Conservation (phyloP, 2,329 filamentous ascomycete genomes). For the Bipolaris cookei region DNA sequence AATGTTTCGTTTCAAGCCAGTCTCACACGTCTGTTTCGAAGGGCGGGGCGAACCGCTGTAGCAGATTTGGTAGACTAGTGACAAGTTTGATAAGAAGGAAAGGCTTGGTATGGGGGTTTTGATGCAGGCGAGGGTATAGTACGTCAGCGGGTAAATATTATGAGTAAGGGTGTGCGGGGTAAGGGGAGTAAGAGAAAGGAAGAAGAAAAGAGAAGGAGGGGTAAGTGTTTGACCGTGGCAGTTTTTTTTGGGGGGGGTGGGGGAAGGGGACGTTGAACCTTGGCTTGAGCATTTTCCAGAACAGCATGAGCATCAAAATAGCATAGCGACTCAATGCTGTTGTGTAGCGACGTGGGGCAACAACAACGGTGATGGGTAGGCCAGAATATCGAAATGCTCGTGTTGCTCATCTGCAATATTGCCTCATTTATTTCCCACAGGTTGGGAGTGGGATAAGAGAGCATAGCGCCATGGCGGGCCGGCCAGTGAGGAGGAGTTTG, state of each 20-base stretch:
- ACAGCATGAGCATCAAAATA: not conserved
- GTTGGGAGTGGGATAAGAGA: slow-evolving; percentile 2
- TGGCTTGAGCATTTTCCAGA: not conserved
- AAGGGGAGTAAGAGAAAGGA: not conserved
- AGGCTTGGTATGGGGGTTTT: slow-evolving; percentile 17
- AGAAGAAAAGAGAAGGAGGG: not conserved
- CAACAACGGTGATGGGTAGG: too few species aligned
- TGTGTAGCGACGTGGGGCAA: too few species aligned
- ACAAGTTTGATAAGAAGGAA: slow-evolving; percentile 29
- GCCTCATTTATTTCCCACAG: slow-evolving; percentile 13
- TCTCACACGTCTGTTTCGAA: slow-evolving; percentile 21
- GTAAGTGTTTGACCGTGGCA: not conserved
- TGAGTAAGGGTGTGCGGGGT: not conserved
- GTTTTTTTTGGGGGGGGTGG: too few species aligned
- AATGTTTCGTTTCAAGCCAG: slow-evolving; percentile 26
- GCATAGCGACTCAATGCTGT: too few species aligned
- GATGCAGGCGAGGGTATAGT: slow-evolving; percentile 14
- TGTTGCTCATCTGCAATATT: slow-evolving; percentile 11
- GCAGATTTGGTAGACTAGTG: slow-evolving; percentile 17
- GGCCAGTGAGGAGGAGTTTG: slow-evolving; percentile 1
- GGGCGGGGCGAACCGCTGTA: slow-evolving; percentile 22
- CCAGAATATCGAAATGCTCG: not conserved
- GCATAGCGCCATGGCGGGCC: slow-evolving; percentile 1
- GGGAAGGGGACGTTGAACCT: too few species aligned
- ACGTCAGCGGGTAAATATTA: slow-evolving; percentile 3